A percentile compares a stretch with the other conserved stretches of the same genome.
Evolutionary conservation across 129 eudicot species (phyloP).

Genomic region (Solidago caesia): DNA sequence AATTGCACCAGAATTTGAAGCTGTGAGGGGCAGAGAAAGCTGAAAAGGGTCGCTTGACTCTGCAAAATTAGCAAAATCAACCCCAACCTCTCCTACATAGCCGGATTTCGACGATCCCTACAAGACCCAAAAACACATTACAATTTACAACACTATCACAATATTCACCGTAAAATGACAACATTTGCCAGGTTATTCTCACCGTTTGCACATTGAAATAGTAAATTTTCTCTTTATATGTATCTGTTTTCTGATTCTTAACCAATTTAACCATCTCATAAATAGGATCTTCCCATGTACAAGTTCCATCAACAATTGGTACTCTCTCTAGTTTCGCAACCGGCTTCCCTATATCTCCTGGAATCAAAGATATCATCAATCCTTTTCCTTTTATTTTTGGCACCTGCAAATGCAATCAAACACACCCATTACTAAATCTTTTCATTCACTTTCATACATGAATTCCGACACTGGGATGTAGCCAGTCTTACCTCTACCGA

Average conservation of each 20-base stretch:
- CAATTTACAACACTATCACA: conserved; percentile 11
- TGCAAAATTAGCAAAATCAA: conserved; percentile 83
- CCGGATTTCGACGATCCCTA: conserved; percentile 92
- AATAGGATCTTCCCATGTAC: conserved; percentile 78
- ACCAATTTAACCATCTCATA: conserved; percentile 76
- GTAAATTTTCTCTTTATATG: conserved; percentile 61
- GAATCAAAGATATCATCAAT: conserved; percentile 76
- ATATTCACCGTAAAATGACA: neutral
- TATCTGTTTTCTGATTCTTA: conserved; percentile 61
- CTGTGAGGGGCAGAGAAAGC: conserved; percentile 66
- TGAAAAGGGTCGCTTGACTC: conserved; percentile 57
- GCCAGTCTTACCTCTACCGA: too few relatives aligned
- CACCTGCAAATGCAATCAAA: conserved; percentile 52
- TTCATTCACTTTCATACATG: too few relatives aligned
- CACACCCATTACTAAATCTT: neutral
- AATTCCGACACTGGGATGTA: too few relatives aligned
- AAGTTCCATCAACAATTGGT: conserved; percentile 64
- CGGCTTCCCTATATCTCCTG: conserved; percentile 83
- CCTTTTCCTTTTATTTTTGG: conserved; percentile 66
- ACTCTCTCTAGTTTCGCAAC: conserved; percentile 64
- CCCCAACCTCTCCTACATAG: conserved; percentile 72
- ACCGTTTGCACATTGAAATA: conserved; percentile 73
- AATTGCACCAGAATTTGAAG: conserved; percentile 62
- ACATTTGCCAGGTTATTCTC: conserved; percentile 20
- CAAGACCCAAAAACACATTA: conserved; percentile 24